Evolutionary conservation across 169 alveolate species (phyloP), one percentile per base, ranked within the genome.

Genomic region (Pseudocohnilembus persalinus): DNA sequence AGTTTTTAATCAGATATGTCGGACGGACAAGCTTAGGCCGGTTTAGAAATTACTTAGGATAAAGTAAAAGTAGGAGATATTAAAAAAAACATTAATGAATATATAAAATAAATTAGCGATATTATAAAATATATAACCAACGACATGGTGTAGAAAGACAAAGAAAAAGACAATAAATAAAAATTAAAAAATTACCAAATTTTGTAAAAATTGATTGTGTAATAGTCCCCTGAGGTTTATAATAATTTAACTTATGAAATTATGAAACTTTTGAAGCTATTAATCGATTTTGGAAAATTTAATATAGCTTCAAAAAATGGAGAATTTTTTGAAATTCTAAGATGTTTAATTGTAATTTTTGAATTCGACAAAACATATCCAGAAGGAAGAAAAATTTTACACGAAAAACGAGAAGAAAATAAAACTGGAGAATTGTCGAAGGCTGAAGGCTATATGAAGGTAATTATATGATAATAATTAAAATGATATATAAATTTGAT

Each of bases 321-420:
- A 65, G 74, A 81, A 29, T 86, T 86, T 73, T 86, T 86, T 34
- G 33, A 29, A 20, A 86, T 86, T 6, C 63, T 86, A 0, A 64
- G 65, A 63, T 68, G 75, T 0, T 30, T 86, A 32, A 65, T 86
- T 26, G 32, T 73, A 1, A 80, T 86, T n/a, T 81, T 86, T 33
- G 90, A 86, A 65, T 86, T 86, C 74, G 90, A 86, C 74, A 83
- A 83, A 63, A 81, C 81, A 24, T 86, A 77, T 76, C 90, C 90
- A n/a, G 90, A 86, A 75, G 81, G 87, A 28, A 74, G 90, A 49
- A 86, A 81, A 64, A 75, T 86, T 1, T 65, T 86, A 15, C 4
- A 68, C 24, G 27, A 78, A 30, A 86, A 86, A 32, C 79, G 90
- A 81, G 83, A 35, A 16, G 90, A 86, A n/a, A 82, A 86, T 49